Conservation (phyloP, 1,284 basidiomycete species). For the Leucoagaricus sp. region DNA sequence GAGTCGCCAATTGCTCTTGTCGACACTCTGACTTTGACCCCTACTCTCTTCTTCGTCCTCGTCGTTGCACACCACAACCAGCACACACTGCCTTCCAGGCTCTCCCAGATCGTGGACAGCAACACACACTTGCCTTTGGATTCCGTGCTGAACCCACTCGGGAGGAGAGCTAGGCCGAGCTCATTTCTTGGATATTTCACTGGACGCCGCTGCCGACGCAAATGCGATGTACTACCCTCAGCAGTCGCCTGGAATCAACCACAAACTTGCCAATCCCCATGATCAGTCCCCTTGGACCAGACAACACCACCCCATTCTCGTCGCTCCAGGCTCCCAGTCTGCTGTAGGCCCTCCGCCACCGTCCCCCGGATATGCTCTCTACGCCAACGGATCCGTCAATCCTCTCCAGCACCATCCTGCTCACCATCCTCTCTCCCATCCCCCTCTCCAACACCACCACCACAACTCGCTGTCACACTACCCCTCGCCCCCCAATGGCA, state of each 20-base stretch:
- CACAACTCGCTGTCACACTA: slow-evolving; percentile 77
- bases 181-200: slow-evolving; percentile 15
- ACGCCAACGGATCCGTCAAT: slow-evolving; percentile 63
- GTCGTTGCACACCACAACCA: neutral
- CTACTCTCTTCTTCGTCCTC: neutral
- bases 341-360: slow-evolving; percentile 59
- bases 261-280: slow-evolving; percentile 69
- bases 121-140: neutral
- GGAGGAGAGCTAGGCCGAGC: slow-evolving; percentile 9
- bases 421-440: slow-evolving; percentile 56
- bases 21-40: neutral
- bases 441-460: slow-evolving; percentile 69
- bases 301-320: slow-evolving; percentile 60
- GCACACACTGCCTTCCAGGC: neutral
- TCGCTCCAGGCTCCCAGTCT: slow-evolving; percentile 53
- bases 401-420: slow-evolving; percentile 60
- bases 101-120: slow-evolving; percentile 5
- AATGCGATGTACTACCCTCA: slow-evolving; percentile 77
- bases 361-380: slow-evolving; percentile 71
- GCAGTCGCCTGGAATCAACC: slow-evolving; percentile 74
- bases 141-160: neutral
- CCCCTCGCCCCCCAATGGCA: slow-evolving; percentile 69
- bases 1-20: slow-evolving; percentile 5
- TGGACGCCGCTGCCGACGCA: slow-evolving; percentile 22
- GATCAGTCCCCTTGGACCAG: slow-evolving; percentile 72